Conservation (phyloP, 768 basidiomycete genomes). For the Suillus variegatus region DNA sequence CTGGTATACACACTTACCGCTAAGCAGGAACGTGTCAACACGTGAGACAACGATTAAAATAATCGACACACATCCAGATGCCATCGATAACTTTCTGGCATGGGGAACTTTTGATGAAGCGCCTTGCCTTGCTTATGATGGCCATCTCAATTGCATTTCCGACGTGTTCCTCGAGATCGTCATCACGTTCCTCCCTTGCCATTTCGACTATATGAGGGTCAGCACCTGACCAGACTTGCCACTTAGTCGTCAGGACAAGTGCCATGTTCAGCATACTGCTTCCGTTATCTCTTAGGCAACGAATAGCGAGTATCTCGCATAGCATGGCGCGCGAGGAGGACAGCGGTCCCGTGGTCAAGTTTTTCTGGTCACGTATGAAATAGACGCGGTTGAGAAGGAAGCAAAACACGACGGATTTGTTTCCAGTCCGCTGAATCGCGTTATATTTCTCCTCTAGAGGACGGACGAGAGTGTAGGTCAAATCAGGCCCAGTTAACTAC, state of each 20-base stretch:
- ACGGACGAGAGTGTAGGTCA: slow-evolving; percentile 86
- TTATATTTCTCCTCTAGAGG: slow-evolving; percentile 89
- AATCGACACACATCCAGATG: slow-evolving; percentile 66
- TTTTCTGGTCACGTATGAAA: slow-evolving; percentile 72
- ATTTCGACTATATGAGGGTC: slow-evolving; percentile 56
- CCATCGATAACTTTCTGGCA: slow-evolving; percentile 90
- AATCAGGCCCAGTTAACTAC: slow-evolving; percentile 81
- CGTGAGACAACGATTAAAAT: neutral
- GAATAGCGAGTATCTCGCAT: slow-evolving; percentile 89
- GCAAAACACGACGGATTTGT: slow-evolving; percentile 86
- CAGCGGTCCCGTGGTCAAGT: slow-evolving; percentile 66
- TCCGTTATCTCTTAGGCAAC: slow-evolving; percentile 72
- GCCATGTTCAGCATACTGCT: slow-evolving; percentile 69
- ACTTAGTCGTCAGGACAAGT: slow-evolving; percentile 72
- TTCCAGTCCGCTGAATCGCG: slow-evolving; percentile 67
- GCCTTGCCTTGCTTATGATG: slow-evolving; percentile 82
- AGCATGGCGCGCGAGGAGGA: slow-evolving; percentile 77
- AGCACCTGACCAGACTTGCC: slow-evolving; percentile 81
- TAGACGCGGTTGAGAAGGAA: slow-evolving; percentile 85
- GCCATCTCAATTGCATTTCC: slow-evolving; percentile 95
- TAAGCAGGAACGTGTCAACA: slow-evolving; percentile 34
- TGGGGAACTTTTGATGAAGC: slow-evolving; percentile 86
- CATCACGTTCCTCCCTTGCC: slow-evolving; percentile 64
- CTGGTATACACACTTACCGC: slow-evolving; percentile 90
- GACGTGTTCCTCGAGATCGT: slow-evolving; percentile 74